Evolutionary conservation across 2,329 filamentous ascomycete genomes (phyloP), one percentile per base, ranked within the genome.

Genomic region (Colletotrichum somersetense): DNA sequence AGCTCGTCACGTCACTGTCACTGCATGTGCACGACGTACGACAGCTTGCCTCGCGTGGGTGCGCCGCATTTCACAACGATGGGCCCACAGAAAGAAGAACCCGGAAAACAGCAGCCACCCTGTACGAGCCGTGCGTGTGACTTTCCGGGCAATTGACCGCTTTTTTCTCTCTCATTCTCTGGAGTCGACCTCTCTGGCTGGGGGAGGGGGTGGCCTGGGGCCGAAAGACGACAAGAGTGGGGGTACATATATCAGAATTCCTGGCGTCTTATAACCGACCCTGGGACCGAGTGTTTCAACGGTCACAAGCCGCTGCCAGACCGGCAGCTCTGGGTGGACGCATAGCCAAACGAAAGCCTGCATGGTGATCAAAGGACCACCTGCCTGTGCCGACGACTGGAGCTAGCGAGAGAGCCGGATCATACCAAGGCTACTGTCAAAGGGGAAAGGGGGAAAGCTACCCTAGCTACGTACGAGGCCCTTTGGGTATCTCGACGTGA

Each of bases 231-330:
- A 61, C 66, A 53, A 40, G 48, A 40, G 56, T 59, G 18, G 66
- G 69, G 65, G 65, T 46, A 66, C 44, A 50, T 69, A 69, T 69
- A 69, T 68, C 46, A 68, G 53, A 72, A 55, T 46, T 64, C 69
- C 66, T 55, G 23, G 53, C 30, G 53, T 40, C 65, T 46, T 72
- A 72, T 68, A 52, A 72, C 58, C 46, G 46, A 55, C 6, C 52
- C 65, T 63, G 52, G 65, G 35, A 50, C 64, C 65, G 57, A 71
- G 58, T 63, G 69, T 72, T 72, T 72, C 69, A 72, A 72, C 53
- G 67, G 30, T 35, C 44, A 63, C n/a, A 44, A 64, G 69, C 38
- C 44, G 65, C 65, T 72, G 58, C 40, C 64, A 69, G 42, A 55
- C 26, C 53, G 38, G 35, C 53, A 26, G 57, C 52, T 33, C n/a